Conservation (phyloP, 1,284 basidiomycete species). For the Ustilago cynodontis region DNA sequence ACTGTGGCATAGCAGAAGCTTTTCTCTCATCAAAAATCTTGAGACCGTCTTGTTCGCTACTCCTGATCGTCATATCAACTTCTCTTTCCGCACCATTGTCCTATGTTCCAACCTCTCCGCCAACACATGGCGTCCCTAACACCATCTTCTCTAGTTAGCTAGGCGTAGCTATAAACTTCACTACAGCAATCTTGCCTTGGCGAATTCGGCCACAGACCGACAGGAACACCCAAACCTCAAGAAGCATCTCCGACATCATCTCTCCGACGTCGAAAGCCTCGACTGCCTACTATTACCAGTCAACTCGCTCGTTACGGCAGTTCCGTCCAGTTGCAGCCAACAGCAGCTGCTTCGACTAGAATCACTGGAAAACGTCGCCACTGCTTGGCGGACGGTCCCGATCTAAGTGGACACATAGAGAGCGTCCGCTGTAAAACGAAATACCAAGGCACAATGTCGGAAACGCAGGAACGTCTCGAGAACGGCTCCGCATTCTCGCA, state of each 20-base stretch:
- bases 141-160: background rate
- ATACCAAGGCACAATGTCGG: conserved; percentile 15
- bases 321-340: background rate
- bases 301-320: background rate
- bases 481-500: conserved; percentile 13
- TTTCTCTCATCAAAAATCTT: background rate
- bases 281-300: background rate
- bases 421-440: no score
- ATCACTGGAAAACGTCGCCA: no score
- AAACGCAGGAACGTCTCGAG: conserved; percentile 16
- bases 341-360: background rate
- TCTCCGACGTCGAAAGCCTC: background rate
- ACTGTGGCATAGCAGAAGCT: background rate
- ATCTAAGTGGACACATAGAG: background rate
- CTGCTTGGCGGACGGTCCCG: no score
- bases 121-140: background rate
- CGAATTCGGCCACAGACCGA: background rate
- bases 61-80: background rate
- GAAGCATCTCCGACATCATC: background rate
- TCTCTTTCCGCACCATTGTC: background rate
- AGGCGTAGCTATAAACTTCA: background rate
- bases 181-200: background rate
- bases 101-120: background rate
- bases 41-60: background rate
- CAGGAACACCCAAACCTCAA: background rate